These are phyloP conservation scores for Xerocomellus amylosporus DNA, from an alignment of 768 basidiomycete genomes.

Conservation along the genomic window DNA sequence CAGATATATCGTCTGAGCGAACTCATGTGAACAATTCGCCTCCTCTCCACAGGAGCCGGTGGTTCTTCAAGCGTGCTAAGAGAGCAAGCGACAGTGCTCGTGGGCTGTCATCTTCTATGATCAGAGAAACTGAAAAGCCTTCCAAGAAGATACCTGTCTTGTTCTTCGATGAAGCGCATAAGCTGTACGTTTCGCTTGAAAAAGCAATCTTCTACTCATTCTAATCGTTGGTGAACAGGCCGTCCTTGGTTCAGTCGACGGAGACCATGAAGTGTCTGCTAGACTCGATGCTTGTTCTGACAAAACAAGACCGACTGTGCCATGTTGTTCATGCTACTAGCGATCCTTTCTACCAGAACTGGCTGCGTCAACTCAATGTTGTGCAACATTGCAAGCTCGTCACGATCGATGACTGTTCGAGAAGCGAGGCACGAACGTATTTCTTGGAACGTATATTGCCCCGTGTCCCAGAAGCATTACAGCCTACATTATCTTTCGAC, in stretches of 20 bases:
- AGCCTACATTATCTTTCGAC: constrained; percentile 61
- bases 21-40: constrained; percentile 40
- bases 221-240: constrained; percentile 40
- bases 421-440: constrained; percentile 63
- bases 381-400: constrained; percentile 86
- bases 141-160: constrained; percentile 74
- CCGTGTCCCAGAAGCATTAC: constrained; percentile 64
- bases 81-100: constrained; percentile 30
- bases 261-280: constrained; percentile 83
- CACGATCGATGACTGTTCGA: constrained; percentile 77
- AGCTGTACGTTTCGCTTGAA: constrained; percentile 48
- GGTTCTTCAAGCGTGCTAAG: constrained; percentile 29
- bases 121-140: constrained; percentile 36
- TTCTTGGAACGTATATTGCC: constrained; percentile 64
- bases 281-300: constrained; percentile 82
- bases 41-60: constrained; percentile 27
- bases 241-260: constrained; percentile 69
- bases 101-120: constrained; percentile 30
- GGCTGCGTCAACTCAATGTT: constrained; percentile 75
- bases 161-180: constrained; percentile 86
- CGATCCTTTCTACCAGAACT: constrained; percentile 83
- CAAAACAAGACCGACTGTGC: constrained; percentile 83
- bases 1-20: constrained; percentile 38
- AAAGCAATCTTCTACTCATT: background rate
- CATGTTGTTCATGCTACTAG: constrained; percentile 82